Base-by-base conservation (phyloP, 2,329 filamentous ascomycete genomes). In the Clarireedia hainanense region DNA sequence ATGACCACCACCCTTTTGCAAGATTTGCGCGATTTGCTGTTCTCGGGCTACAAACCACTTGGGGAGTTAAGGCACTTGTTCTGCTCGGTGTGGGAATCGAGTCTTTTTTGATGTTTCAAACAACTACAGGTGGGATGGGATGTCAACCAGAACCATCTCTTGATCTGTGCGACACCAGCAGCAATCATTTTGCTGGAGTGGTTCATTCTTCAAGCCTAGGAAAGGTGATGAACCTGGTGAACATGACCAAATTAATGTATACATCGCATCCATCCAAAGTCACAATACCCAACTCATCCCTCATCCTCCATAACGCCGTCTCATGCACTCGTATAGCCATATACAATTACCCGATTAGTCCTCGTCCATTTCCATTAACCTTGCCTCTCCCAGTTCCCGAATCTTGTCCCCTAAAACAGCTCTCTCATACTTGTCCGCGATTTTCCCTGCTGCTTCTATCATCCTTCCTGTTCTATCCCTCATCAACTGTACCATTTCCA, bases 401-500 rank as follows among this genome's bases (percentile, higher is more conserved):
- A 99, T 97, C 81, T 97, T 97, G 66, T 92, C 89, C 43, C 86
- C 86, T 63, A 99, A 72, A 26, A 96, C 80, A 42, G 80, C 79
- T 58, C 88, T 78, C 9, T 88, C 88, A 73, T 95, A 99, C 64
- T 92, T 78, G 68, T 87, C 83, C 7, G 94, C 94, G 50, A 99
- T 83, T 78, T 95, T 96, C 56, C 84, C 83, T 1, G 94, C 94
- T 4, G 92, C 88, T 70, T 96, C 91, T 57, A 96, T 72, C 89
- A 96, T 96, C 70, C 88, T 86, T 17, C 92, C 92, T 58, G 83
- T 88, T 47, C 83, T 78, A 73, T 97, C 91, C 46, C 80, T 81
- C 85, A 99, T 88, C 66, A 99, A 76, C 59, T 81, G 78, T 30
- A 95, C 94, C 65, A 97, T 80, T 73, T 99, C 95, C 37, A 99